A percentile compares a stretch with the other conserved stretches of the same genome.
phyloP scores from a whole-genome alignment of 2,329 filamentous ascomycete species.

The Pseudonectria foliicola region DNA sequence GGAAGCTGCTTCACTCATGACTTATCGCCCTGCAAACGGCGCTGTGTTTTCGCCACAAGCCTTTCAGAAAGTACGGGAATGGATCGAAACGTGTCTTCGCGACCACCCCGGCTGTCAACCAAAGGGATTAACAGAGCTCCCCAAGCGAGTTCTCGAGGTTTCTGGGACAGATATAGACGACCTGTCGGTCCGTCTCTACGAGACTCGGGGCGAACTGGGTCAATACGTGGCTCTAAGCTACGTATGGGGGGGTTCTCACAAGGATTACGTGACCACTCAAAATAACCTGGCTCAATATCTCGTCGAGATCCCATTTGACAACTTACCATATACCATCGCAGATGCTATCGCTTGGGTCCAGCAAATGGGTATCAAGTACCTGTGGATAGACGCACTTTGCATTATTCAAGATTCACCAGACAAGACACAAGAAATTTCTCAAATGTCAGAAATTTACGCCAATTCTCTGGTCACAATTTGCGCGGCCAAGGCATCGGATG shows the following conservation, averaged over 20 bases:
- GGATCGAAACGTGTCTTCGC: constrained; percentile 2
- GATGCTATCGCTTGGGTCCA: constrained; percentile 2
- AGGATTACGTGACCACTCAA: not conserved
- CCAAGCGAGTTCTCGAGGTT: not conserved
- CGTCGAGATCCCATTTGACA: not conserved
- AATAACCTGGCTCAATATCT: not conserved
- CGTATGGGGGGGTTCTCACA: constrained; percentile 2
- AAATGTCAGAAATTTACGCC: constrained; percentile 8
- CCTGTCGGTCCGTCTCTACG: not conserved
- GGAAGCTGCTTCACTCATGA: not conserved
- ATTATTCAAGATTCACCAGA: constrained; percentile 6
- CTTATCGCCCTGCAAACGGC: constrained; percentile 1
- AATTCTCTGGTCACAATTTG: not conserved
- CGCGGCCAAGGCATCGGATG: not conserved
- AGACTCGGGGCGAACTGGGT: not conserved
- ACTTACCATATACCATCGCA: constrained; percentile 1
- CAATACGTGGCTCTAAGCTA: constrained; percentile 4
- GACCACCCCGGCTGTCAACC: not conserved
- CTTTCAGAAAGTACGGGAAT: not conserved
- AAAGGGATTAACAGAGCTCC: not conserved
- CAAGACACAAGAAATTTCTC: constrained; percentile 5
- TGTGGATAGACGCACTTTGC: constrained; percentile 10
- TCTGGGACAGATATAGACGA: not conserved
- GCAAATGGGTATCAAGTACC: constrained; percentile 2
- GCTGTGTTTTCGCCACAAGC: not conserved